These are phyloP conservation scores for Paecilomyces niveus DNA, from an alignment of 2,329 filamentous ascomycete species.

Conservation along the genomic window DNA sequence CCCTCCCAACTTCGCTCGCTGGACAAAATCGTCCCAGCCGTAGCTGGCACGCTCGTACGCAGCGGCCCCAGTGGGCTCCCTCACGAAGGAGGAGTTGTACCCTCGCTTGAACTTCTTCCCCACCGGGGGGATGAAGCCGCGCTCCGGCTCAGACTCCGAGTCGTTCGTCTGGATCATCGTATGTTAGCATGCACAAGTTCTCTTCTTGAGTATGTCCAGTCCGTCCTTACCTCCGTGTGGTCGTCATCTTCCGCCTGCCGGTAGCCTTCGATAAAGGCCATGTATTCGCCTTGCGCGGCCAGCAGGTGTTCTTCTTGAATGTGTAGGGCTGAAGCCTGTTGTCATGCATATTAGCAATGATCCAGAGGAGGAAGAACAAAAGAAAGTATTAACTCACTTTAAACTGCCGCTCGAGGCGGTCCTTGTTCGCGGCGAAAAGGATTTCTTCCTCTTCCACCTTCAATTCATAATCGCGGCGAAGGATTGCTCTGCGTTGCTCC, in stretches of 20 bases:
- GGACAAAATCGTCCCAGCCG: slow-evolving; percentile 35
- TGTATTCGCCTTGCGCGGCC: slow-evolving; percentile 33
- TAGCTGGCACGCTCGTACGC: slow-evolving; percentile 27
- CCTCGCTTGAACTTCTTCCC: slow-evolving; percentile 22
- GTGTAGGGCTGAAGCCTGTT: slow-evolving; percentile 18
- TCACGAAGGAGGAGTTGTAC: slow-evolving; percentile 28
- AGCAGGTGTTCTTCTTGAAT: slow-evolving; percentile 31
- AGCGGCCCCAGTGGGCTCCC: slow-evolving; percentile 25
- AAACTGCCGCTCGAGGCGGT: slow-evolving; percentile 25
- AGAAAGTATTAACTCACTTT: slow-evolving; percentile 14
- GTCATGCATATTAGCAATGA: slow-evolving; percentile 1
- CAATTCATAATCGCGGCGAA: slow-evolving; percentile 27
- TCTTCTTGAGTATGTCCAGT: too few species aligned
- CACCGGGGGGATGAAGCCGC: slow-evolving; percentile 16
- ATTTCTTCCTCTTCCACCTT: slow-evolving; percentile 23
- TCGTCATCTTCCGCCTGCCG: slow-evolving; percentile 35
- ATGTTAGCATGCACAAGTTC: too few species aligned
- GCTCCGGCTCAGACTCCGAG: slow-evolving; percentile 22
- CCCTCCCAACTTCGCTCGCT: slow-evolving; percentile 29
- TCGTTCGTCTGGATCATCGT: slow-evolving; percentile 14
- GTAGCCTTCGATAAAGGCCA: slow-evolving; percentile 31
- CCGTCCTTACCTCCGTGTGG: slow-evolving; percentile 20
- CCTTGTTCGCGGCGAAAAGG: slow-evolving; percentile 22
- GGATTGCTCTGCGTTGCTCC: slow-evolving; percentile 18
- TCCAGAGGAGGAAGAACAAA: slow-evolving; percentile 1